A percentile compares a stretch with the other conserved stretches of the same genome.
phyloP scores from a whole-genome alignment of 352 stramenopile species.

The Thraustotheca clavata region DNA sequence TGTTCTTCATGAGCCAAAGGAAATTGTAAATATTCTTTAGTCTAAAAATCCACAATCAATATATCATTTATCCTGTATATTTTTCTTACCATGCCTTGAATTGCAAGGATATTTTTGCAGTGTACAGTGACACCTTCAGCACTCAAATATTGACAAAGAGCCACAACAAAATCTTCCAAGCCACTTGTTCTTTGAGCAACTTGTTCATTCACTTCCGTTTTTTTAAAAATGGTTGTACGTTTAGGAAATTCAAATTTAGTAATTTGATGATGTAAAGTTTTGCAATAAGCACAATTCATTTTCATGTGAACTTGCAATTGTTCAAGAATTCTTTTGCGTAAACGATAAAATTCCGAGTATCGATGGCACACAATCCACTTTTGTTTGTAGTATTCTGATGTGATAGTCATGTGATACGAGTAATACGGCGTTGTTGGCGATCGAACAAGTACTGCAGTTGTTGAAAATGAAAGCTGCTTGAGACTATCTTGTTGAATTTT shows the following conservation, averaged over 20 bases:
- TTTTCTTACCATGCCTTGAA: conserved; percentile 11
- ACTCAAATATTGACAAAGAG: conserved; percentile 60
- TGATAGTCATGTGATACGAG: conserved; percentile 81
- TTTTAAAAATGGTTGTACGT: conserved; percentile 62
- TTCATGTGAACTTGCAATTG: conserved; percentile 55
- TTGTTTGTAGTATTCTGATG: conserved; percentile 83
- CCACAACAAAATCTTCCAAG: conserved; percentile 72
- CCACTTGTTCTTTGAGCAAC: conserved; percentile 50
- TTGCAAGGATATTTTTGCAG: conserved; percentile 12
- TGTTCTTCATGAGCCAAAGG: conserved; percentile 71
- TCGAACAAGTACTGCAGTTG: conserved; percentile 65
- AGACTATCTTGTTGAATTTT: conserved; percentile 72
- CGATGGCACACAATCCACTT: conserved; percentile 85
- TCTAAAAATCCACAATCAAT: background rate
- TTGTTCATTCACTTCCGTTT: conserved; percentile 38
- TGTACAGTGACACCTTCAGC: conserved; percentile 3
- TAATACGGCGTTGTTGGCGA: conserved; percentile 71
- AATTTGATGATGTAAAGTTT: conserved; percentile 42
- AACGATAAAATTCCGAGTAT: conserved; percentile 78
- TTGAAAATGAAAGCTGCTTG: conserved; percentile 59
- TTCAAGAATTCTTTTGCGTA: conserved; percentile 63
- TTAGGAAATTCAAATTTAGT: conserved; percentile 64
- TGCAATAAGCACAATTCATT: conserved; percentile 43
- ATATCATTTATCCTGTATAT: background rate
- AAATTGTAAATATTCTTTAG: conserved; percentile 82